Percentiles rank a stretch among this genome's conserved stretches.
Conservation (phyloP, 305 asterid genomes). For the Fraxinus baroniana region DNA sequence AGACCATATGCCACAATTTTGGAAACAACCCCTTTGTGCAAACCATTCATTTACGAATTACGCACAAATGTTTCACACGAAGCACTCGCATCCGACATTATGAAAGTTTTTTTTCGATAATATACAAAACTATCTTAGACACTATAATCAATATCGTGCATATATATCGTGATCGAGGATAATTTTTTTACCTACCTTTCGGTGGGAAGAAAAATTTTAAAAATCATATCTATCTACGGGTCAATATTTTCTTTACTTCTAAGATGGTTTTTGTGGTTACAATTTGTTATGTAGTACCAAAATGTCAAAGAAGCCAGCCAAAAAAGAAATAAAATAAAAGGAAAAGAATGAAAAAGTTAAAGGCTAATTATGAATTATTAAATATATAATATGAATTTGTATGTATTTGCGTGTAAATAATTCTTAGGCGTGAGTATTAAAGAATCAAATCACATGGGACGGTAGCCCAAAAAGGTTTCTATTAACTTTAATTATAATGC, state of each 20-base stretch:
- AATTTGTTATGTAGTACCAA: neutral
- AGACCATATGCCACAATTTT: neutral
- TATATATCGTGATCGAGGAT: neutral
- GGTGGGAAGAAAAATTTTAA: too few relatives aligned
- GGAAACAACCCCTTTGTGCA: neutral
- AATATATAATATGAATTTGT: neutral
- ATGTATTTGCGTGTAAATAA: neutral
- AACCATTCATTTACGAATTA: neutral
- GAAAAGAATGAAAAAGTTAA: neutral
- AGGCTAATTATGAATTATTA: neutral
- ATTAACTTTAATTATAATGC: conserved; percentile 46
- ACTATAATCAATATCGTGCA: neutral
- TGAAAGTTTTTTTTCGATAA: neutral
- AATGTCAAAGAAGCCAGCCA: neutral
- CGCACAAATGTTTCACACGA: neutral
- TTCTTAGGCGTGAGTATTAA: conserved; percentile 49
- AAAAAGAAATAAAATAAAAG: neutral
- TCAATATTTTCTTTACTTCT: neutral
- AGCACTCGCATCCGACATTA: neutral
- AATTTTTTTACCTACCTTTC: too few relatives aligned
- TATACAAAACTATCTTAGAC: neutral
- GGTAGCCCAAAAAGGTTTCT: conserved; percentile 33
- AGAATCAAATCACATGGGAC: conserved; percentile 68
- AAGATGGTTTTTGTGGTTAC: neutral
- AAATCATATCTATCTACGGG: neutral